phyloP scores from a whole-genome alignment of 2,329 filamentous ascomycete species.

The Cryphonectria japonica region DNA sequence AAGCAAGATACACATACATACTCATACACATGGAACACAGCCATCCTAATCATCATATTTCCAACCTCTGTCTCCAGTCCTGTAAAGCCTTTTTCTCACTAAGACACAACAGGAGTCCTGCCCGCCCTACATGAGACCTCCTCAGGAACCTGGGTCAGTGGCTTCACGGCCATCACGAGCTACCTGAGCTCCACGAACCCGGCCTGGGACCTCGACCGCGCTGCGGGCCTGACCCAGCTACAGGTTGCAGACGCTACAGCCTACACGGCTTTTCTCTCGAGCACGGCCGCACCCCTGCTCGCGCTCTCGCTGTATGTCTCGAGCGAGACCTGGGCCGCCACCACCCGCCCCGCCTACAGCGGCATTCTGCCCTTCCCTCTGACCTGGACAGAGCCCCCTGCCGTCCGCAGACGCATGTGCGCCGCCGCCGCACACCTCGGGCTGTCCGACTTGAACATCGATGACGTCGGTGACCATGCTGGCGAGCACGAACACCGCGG shows the following conservation, averaged over 20 bases:
- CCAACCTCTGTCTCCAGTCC: too few species aligned
- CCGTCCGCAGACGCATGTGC: conserved; percentile 71
- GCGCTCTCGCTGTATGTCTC: conserved; percentile 90
- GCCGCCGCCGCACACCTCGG: conserved; percentile 71
- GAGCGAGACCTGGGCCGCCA: conserved; percentile 79
- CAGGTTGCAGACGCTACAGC: conserved; percentile 54
- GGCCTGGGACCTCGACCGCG: conserved; percentile 45
- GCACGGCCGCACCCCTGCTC: conserved; percentile 75
- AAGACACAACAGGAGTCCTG: conserved; percentile 50
- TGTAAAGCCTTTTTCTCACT: conserved; percentile 28
- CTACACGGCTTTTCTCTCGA: conserved; percentile 71
- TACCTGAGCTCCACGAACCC: conserved; percentile 50
- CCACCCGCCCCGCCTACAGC: conserved; percentile 81
- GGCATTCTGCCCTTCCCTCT: conserved; percentile 81
- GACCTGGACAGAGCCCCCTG: conserved; percentile 82
- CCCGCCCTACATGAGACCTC: conserved; percentile 58
- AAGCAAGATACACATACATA: neutral
- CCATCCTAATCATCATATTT: too few species aligned
- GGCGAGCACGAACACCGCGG: conserved; percentile 34
- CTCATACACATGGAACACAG: too few species aligned
- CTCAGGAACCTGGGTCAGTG: conserved; percentile 57
- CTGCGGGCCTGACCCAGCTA: conserved; percentile 43
- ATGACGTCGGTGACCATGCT: conserved; percentile 40
- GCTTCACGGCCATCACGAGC: conserved; percentile 63
- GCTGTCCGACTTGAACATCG: conserved; percentile 68